A percentile compares a stretch with the other conserved stretches of the same genome.
Conservation (phyloP, 306 rosid genomes). For the Clitoria ternatea region DNA sequence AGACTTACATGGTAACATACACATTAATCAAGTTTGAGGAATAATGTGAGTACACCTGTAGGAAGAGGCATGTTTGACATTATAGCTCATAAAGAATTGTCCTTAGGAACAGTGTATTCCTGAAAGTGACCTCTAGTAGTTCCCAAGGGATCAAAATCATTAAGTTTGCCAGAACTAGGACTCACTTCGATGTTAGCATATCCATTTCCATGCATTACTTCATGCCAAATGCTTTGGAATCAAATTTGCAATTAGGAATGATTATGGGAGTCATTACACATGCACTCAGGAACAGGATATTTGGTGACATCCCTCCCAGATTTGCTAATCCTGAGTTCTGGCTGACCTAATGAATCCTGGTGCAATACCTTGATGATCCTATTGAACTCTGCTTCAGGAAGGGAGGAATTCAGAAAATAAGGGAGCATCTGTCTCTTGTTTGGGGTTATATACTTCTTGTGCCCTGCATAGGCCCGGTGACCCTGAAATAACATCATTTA, state of each 20-base stretch:
- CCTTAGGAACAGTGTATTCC: constrained; percentile 25
- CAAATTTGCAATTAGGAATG: constrained; percentile 1
- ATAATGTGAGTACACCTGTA: not conserved
- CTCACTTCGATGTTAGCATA: not conserved
- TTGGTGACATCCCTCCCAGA: constrained; percentile 79
- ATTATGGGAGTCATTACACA: constrained; percentile 59
- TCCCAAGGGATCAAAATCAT: constrained; percentile 18
- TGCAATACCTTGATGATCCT: constrained; percentile 65
- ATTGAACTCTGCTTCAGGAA: constrained; percentile 71
- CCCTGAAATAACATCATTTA: constrained; percentile 56
- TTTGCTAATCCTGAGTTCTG: constrained; percentile 71
- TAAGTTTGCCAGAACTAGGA: not conserved
- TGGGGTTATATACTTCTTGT: constrained; percentile 92
- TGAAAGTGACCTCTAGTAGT: not conserved
- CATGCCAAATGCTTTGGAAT: constrained; percentile 15
- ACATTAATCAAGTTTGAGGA: not conserved
- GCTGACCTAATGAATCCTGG: constrained; percentile 79
- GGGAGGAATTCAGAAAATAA: constrained; percentile 61
- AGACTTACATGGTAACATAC: not conserved
- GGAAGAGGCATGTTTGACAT: not conserved
- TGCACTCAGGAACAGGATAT: constrained; percentile 83
- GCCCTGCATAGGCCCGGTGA: constrained; percentile 90
- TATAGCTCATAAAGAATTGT: constrained; percentile 6
- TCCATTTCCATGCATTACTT: not conserved
- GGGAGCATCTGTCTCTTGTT: constrained; percentile 93